Percentiles rank a stretch among this genome's conserved stretches.
phyloP scores from a whole-genome alignment of 2,329 filamentous ascomycete genomes.

The Claviceps citrina region DNA sequence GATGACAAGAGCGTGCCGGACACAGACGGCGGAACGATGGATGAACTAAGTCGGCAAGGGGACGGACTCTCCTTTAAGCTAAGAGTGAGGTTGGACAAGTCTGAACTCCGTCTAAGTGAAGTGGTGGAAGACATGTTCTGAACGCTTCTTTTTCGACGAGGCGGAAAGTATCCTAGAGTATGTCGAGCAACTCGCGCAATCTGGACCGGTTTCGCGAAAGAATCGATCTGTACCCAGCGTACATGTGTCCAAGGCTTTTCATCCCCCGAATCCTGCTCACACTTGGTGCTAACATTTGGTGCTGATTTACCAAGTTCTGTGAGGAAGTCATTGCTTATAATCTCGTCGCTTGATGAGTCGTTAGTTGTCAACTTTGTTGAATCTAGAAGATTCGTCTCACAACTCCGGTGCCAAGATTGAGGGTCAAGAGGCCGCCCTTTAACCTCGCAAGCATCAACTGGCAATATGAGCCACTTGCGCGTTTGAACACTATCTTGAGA shows the following conservation, averaged over 20 bases:
- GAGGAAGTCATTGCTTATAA: conserved; percentile 27
- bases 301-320: conserved; percentile 17
- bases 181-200: conserved; percentile 72
- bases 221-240: conserved; percentile 73
- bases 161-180: conserved; percentile 81
- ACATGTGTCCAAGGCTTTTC: conserved; percentile 71
- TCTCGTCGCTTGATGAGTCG: conserved; percentile 11
- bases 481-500: conserved; percentile 81
- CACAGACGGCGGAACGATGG: conserved; percentile 21
- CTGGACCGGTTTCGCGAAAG: conserved; percentile 53
- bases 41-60: conserved; percentile 28
- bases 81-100: conserved; percentile 34
- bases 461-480: conserved; percentile 65
- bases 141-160: conserved; percentile 71
- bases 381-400: conserved; percentile 35
- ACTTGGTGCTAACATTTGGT: conserved; percentile 12
- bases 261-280: conserved; percentile 24
- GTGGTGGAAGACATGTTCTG: conserved; percentile 49
- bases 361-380: conserved; percentile 26
- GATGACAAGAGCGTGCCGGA: conserved; percentile 20
- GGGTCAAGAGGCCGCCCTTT: conserved; percentile 57
- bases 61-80: conserved; percentile 19
- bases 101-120: conserved; percentile 52
- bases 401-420: conserved; percentile 25
- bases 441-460: conserved; percentile 75